Evolutionary conservation across 805 yeast species (phyloP), one percentile per base, ranked within the genome.

Genomic region (Ogataea thermomethanolica): DNA sequence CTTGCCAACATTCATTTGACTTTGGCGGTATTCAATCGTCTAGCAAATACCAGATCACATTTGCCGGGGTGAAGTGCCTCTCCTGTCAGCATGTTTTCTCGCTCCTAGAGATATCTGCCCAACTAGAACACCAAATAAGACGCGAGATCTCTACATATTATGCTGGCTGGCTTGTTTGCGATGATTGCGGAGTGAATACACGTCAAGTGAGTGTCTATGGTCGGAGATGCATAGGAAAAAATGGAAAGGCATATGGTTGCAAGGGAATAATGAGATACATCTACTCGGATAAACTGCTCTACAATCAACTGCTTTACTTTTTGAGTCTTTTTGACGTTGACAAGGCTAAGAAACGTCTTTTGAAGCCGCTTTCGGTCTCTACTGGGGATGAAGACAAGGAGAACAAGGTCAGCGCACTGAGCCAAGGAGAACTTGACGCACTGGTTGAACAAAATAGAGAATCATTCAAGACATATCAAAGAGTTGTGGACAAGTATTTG

Each of bases 131-230:
- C n/a, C 67, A 77, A 34, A 74, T 91, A 20, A 71, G 97, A 41
- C 62, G 69, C 5, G 84, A 80, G 48, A 79, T 91, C 35, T 72
- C 89, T 0, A 58, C 71, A 24, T 93, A 90, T 61, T 93, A 93
- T 59, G 80, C 85, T n/a, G 91, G 90, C 4, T 79, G 93, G 87
- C 66, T 89, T 33, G 65, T 62, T 0, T 93, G 99, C 66, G 95
- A 85, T 59, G 97, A 93, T 53, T 91, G 98, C 65, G 86, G 84
- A 2, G 69, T 77, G 38, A 71, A 71, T 11, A 90, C 97, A 0
- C 73, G 96, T 46, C 95, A 90, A 56, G 74, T 93, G 17, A 79
- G 90, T 14, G 96, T 90, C 4, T 88, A 86, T 55, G 98, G 98
- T 38, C 78, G 81, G 51, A 74, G 91, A 50, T 89, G 98, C 61